These are phyloP conservation scores for Carex cristatella DNA, from an alignment of 176 grass and related monocot species.

Conservation along the genomic window DNA sequence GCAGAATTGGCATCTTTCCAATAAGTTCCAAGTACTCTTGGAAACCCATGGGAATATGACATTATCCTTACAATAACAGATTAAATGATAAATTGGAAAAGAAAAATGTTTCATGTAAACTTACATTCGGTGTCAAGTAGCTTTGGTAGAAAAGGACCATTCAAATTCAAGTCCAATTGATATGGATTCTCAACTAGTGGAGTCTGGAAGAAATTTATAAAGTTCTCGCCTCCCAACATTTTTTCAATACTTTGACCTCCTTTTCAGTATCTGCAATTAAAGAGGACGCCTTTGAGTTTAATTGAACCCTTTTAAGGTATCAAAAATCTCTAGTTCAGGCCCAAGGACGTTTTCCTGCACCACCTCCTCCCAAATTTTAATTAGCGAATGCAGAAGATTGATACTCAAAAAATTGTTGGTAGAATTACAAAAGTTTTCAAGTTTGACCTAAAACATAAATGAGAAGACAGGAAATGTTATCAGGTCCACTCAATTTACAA, in stretches of 20 bases:
- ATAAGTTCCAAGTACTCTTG: neutral
- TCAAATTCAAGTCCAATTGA: neutral
- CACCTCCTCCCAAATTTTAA: no score
- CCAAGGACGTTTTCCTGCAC: no score
- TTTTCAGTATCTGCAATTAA: neutral
- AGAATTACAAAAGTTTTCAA: neutral
- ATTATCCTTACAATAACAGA: neutral
- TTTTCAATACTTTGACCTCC: neutral
- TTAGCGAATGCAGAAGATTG: neutral
- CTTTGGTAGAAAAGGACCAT: neutral
- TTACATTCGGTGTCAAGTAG: neutral
- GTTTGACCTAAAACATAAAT: neutral
- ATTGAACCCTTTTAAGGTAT: neutral
- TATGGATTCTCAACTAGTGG: neutral
- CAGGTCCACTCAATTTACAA: neutral
- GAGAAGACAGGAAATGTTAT: neutral
- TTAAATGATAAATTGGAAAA: neutral
- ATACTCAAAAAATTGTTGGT: neutral
- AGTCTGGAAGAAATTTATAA: neutral
- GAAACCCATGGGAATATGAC: no score
- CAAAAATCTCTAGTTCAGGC: neutral
- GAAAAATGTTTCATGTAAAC: neutral
- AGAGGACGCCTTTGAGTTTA: neutral
- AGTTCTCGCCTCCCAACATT: neutral
- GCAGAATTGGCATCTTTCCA: neutral